Evolutionary conservation across 352 stramenopile genomes (phyloP).

Genomic region (Phytophthora aleatoria): DNA sequence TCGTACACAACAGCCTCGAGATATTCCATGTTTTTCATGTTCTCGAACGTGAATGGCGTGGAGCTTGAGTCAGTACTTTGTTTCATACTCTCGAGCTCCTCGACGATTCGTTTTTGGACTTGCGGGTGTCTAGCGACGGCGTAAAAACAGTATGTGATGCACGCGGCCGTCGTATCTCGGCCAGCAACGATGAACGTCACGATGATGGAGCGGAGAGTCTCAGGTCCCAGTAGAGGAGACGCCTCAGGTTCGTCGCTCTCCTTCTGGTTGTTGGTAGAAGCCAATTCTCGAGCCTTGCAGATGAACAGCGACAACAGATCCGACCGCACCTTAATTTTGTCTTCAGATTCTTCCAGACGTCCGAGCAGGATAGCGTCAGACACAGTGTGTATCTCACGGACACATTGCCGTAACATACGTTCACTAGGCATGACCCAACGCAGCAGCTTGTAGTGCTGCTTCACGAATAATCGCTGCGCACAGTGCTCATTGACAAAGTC

Average conservation of each 20-base stretch:
- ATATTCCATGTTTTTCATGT: conserved; percentile 67
- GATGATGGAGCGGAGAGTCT: conserved; percentile 64
- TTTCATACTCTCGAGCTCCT: conserved; percentile 40
- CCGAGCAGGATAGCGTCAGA: conserved; percentile 51
- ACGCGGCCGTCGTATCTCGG: conserved; percentile 79
- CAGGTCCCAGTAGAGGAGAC: conserved; percentile 26
- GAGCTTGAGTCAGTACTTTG: background rate
- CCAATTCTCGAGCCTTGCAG: conserved; percentile 49
- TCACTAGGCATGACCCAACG: conserved; percentile 68
- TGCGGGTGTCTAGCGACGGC: conserved; percentile 58
- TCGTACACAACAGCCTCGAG: conserved; percentile 74
- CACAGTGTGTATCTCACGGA: conserved; percentile 37
- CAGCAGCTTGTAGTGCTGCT: conserved; percentile 69
- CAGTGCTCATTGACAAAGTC: conserved; percentile 61
- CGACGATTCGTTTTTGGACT: conserved; percentile 59
- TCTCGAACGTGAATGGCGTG: conserved; percentile 49
- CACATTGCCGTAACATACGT: conserved; percentile 37
- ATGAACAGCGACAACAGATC: conserved; percentile 70
- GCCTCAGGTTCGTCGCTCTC: background rate
- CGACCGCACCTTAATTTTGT: conserved; percentile 34
- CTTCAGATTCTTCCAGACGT: conserved; percentile 40
- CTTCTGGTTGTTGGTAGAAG: conserved; percentile 1
- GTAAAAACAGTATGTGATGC: conserved; percentile 82
- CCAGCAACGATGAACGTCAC: conserved; percentile 86
- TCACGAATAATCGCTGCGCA: conserved; percentile 56